Evolutionary conservation across 2,329 filamentous ascomycete genomes (phyloP), one percentile per base, ranked within the genome.

Genomic region (Microdochium trichocladiopsis): DNA sequence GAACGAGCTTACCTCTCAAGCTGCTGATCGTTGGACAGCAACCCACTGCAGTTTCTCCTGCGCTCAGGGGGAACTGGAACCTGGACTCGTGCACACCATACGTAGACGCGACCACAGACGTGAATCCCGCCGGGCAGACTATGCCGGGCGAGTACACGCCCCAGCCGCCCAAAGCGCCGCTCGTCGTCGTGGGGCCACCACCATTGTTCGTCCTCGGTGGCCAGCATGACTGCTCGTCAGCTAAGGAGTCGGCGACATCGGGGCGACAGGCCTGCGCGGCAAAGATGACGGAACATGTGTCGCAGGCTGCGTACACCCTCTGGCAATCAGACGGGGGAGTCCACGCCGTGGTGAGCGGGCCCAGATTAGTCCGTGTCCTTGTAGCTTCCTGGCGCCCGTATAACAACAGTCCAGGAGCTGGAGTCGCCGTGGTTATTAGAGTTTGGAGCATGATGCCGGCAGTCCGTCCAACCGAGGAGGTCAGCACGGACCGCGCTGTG

Each of bases 81-180:
- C 31, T 18, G 12, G 50, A 54, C 12, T 37, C 18, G 33, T 37
- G 14, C 12, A n/a, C 33, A 21, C 43, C 53, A 9, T n/a, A 28
- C 2, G 23, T 14, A 11, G 18, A 22, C 10, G 14, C 47, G 8
- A 41, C 50, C 6, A 48, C 50, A 14, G 48, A 18, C 16, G 50
- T 48, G n/a, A 50, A 50, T 18, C 53, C 50, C 1, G 31, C 18
- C 2, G 53, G 53, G 24, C 53, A 54, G 3, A 36, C 21, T 4
- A 54, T 22, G n/a, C 53, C 53, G 1, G 53, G 53, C 4, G 53
- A 54, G 24, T 54, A 54, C 16, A 54, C 37, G 12, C 53, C 53
- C 53, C 53, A 54, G 4, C 53, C 53, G 0, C 10, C 10, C 2
- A 23, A 4, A 9, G 16, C 16, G 24, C 22, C 10, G 47, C 14